Base-by-base conservation (phyloP, 805 yeast species). In the Blastobotrys terrestris region DNA sequence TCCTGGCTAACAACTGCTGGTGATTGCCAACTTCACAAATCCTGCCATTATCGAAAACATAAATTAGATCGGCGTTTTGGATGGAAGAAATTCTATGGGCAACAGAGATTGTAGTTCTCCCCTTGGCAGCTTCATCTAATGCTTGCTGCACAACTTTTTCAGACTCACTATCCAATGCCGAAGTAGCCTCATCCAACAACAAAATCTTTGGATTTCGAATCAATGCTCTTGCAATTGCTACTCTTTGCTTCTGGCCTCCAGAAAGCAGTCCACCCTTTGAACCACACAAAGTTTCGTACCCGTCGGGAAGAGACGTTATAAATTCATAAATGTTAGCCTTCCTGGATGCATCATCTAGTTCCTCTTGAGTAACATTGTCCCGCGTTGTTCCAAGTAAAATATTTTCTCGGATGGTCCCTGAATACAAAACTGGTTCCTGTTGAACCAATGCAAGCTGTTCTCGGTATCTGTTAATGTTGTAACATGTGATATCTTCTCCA, bases 41-140 rank as follows among this genome's bases (percentile, higher is more conserved):
- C 47, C 68, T 67, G 18, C 95, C 95, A 50, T 73, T 68, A 48
- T 77, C 77, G 54, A 87, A 69, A 53, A 85, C 79, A 50, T 77
- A 77, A 39, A 87, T 83, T 49, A 73, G 72, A 49, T 80, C 77
- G 0, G 95, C 83, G 55, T 77, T 75, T 54, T 75, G 73, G 55
- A 85, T 85, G 0, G 91, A 83, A 55, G 80, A 79, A 70, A 88
- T 73, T 59, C 96, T 74, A 69, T 87, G 96, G 4, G 96, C 96
- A 67, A 88, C 85, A 60, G 95, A 87, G 58, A 87, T 72, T 40
- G 89, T 84, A 2, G 95, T 87, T 63, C 95, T 83, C 41, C 83
- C 76, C 45, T 71, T 60, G 58, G 88, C 87, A 56, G 87, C 92
- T 16, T 69, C 74, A 20, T 76, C 77, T 55, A 84, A 81, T 2